Base-by-base conservation (phyloP, 2,329 filamentous ascomycete species). In the Harringtonia aguacate region DNA sequence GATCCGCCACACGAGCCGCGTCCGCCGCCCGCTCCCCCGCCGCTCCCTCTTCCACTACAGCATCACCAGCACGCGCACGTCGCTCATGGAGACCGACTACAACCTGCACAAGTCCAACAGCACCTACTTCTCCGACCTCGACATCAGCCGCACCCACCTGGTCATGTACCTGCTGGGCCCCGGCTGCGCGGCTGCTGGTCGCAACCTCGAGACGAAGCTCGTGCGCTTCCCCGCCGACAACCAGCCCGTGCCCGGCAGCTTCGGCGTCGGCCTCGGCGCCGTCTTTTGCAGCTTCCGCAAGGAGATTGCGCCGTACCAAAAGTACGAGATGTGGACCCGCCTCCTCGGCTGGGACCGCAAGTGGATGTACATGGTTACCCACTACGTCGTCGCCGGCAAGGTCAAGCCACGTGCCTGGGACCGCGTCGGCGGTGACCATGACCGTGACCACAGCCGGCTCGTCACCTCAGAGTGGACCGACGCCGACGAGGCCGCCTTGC, bases 81-180 rank as follows among this genome's bases (percentile, higher is more conserved):
- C 56, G 12, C 53, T 61, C 8, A 52, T 60, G 43, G 61, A 64
- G 51, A 61, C 58, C 27, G 61, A 64, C 54, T 64, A 64, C 59
- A 64, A 64, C 56, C 41, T 63, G 36, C 61, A 64, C 60, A 64
- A 64, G 56, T 57, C 54, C 56, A 64, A 64, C 56, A 58, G 76
- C 53, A 94, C 88, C 27, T 94, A 94, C 68, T 94, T 94, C 59
- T 70, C 79, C 52, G 87, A 94, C 62, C 78, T 94, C 52, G 88
- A 94, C 62, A 75, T 90, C 47, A 79, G 83, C 33, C 84, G 92
- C 45, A 84, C 84, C 1, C 85, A 94, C 51, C 76, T 92, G 9
- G 78, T 94, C 43, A 82, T 79, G 39, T 77, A 80, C 51, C 65
- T 89, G 3, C 67, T 82, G 43, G 73, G 72, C 18, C 70, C 73